Evolutionary conservation across 768 basidiomycete species (phyloP).

Genomic region (Candolleomyces efflorescens): DNA sequence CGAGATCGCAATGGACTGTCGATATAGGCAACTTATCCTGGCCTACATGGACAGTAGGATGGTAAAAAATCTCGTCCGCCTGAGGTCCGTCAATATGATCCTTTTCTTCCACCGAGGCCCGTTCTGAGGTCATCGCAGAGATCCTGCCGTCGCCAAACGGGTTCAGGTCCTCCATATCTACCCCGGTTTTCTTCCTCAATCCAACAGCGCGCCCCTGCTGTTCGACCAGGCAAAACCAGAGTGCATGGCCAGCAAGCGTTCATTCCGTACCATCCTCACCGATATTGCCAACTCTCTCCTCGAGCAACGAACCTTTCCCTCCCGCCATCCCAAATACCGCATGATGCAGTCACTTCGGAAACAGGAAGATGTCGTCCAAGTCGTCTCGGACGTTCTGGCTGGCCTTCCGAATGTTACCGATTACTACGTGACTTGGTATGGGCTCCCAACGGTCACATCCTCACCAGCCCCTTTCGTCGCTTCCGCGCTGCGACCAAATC

Average conservation of each 20-base stretch:
- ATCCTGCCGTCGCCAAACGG: slow-evolving; percentile 43
- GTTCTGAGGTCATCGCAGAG: slow-evolving; percentile 23
- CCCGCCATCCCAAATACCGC: slow-evolving; percentile 22
- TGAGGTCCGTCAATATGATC: slow-evolving; percentile 25
- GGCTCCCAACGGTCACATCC: slow-evolving; percentile 21
- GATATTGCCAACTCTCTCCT: slow-evolving; percentile 31
- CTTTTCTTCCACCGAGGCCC: background rate
- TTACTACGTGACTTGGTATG: slow-evolving; percentile 48
- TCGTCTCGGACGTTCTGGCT: slow-evolving; percentile 39
- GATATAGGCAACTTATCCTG: slow-evolving; percentile 47
- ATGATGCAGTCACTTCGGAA: slow-evolving; percentile 25
- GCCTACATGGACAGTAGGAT: slow-evolving; percentile 43
- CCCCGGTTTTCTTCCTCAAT: slow-evolving; percentile 36
- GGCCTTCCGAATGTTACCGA: slow-evolving; percentile 42
- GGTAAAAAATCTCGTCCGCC: slow-evolving; percentile 34
- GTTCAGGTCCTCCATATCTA: slow-evolving; percentile 46
- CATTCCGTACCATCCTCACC: slow-evolving; percentile 25
- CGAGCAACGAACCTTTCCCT: slow-evolving; percentile 22
- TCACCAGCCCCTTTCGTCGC: slow-evolving; percentile 8
- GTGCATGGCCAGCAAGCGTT: slow-evolving; percentile 13
- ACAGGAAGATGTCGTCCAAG: slow-evolving; percentile 34
- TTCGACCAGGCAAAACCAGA: slow-evolving; percentile 10
- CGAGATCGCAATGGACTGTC: slow-evolving; percentile 40
- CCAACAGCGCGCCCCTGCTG: background rate
- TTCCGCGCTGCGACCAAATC: slow-evolving; percentile 20